Evolutionary conservation across 169 alveolate genomes (phyloP).

Genomic region (Eimeria tenella): DNA sequence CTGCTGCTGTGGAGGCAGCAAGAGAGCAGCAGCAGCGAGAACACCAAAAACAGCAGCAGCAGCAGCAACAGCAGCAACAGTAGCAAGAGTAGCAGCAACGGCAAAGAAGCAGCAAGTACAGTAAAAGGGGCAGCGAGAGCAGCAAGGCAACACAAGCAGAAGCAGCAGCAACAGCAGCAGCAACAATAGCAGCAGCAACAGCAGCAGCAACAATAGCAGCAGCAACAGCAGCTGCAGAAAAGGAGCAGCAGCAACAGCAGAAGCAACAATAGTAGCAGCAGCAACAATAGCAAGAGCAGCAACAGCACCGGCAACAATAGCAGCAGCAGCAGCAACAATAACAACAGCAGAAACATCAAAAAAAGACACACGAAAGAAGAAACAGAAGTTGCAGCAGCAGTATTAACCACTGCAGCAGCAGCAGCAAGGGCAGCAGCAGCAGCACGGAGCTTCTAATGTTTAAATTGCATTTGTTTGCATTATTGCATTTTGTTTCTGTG

Average conservation of each 20-base stretch:
- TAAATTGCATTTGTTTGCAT: neutral
- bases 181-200: neutral
- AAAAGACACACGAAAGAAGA: neutral
- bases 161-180: neutral
- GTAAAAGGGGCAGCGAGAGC: neutral
- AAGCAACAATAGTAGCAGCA: neutral
- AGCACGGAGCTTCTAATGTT: neutral
- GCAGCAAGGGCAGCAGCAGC: neutral
- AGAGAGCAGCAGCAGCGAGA: constrained; percentile 13
- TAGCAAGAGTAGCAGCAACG: neutral
- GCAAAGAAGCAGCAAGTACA: neutral
- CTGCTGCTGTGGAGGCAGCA: neutral
- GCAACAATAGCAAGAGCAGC: neutral
- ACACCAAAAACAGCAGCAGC: neutral
- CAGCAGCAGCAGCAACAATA: neutral
- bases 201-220: neutral
- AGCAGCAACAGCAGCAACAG: neutral
- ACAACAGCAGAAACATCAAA: neutral
- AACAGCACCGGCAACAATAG: neutral
- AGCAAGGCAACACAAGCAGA: neutral
- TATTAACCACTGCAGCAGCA: neutral
- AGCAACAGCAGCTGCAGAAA: neutral
- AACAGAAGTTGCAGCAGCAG: constrained; percentile 19
- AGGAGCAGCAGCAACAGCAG: neutral
- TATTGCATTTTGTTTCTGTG: neutral